phyloP scores from a whole-genome alignment of 768 basidiomycete genomes.

The Naganishia onofrii region DNA sequence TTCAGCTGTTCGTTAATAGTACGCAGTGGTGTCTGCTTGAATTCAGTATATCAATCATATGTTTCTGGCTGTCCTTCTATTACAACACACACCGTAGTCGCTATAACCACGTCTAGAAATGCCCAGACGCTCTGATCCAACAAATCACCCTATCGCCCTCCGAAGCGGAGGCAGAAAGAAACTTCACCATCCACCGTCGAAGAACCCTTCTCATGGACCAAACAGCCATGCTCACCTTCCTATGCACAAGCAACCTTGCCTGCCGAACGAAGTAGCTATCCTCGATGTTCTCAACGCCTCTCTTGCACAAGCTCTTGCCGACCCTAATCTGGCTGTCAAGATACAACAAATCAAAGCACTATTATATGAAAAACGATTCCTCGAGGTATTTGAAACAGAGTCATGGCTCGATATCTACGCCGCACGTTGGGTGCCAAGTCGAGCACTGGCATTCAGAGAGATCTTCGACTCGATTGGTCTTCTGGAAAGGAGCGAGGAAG shows the following conservation, averaged over 20 bases:
- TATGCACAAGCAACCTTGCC: conserved; percentile 28
- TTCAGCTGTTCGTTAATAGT: neutral
- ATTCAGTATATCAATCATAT: neutral
- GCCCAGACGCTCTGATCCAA: conserved; percentile 13
- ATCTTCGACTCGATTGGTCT: conserved; percentile 42
- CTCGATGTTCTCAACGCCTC: conserved; percentile 38
- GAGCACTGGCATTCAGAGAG: conserved; percentile 48
- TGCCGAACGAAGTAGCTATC: conserved; percentile 41
- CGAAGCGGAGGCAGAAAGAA: conserved; percentile 11
- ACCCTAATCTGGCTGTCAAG: conserved; percentile 35
- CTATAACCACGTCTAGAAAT: neutral
- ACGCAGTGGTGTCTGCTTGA: neutral
- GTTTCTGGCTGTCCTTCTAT: neutral
- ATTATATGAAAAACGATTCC: conserved; percentile 48
- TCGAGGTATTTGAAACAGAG: conserved; percentile 44
- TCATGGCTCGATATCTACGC: conserved; percentile 45
- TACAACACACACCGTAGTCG: neutral
- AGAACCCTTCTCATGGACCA: conserved; percentile 3
- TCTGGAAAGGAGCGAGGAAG: conserved; percentile 39
- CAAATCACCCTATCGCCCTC: neutral
- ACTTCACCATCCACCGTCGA: conserved; percentile 27
- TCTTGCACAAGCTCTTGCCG: conserved; percentile 35
- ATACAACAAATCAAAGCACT: conserved; percentile 47
- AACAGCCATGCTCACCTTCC: neutral
- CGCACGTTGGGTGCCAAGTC: conserved; percentile 50